Base-by-base conservation (phyloP, 306 rosid species). In the Lablab purpureus region DNA sequence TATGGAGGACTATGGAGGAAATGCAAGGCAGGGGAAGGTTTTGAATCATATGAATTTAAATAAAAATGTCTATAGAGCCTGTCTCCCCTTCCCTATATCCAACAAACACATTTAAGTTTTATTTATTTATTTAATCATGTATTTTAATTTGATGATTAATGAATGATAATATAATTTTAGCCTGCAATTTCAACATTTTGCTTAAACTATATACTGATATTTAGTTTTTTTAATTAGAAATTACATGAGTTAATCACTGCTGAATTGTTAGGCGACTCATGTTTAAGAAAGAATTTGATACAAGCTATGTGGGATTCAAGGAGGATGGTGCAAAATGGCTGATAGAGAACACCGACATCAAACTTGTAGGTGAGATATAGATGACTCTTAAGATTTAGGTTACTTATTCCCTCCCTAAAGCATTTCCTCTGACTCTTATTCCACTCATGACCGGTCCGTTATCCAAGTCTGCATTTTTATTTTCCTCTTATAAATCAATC, bases 291-390 rank as follows among this genome's bases (percentile, higher is more conserved):
- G 91, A 89, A 74, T 89, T 86, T 28, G 97, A 91, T 85, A 14
- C 90, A 60, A 94, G 92, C 81, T 91, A 86, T 46, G 90, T 88
- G 59, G 98, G 97, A 72, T 94, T 91, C 86, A 84, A 82, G 90
- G 90, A 80, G 84, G 98, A 94, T 83, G 98, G 98, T 70, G 97
- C 98, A 50, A 87, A 88, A 81, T 94, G 97, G 98, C 84, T 94
- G 78, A 92, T 87, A 74, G 90, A 91, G 80, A 91, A 94, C 90
- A 90, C 97, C 43, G 98, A 89, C 73, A 87, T 94, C 83, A 94
- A 94, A 86, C 98, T 94, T 73, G 89, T 94, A 59, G 97, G 97
- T 94, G 77, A 88, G 93, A 81, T 67, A 78, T 46, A 32, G 15
- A 37, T 56, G 17, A 28, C 17, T 27, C 65, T 62, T 4, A 32